Base-by-base conservation (phyloP, 139 green algal genomes). In the Astrephomene gubernaculifera region DNA sequence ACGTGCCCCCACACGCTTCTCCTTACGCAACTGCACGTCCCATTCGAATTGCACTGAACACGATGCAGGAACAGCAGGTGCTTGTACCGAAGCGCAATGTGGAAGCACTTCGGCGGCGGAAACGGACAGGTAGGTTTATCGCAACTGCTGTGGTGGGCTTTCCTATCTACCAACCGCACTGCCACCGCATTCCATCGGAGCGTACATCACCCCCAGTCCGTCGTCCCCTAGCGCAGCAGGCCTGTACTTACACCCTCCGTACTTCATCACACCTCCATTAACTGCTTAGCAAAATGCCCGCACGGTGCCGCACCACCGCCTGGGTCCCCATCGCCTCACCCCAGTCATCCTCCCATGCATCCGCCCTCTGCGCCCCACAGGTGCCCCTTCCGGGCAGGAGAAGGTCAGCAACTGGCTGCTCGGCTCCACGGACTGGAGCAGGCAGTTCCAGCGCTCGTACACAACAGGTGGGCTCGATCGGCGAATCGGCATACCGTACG, bases 391-490 rank as follows among this genome's bases (percentile, higher is more conserved):
- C 10, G 68, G 70, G 2, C 14, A 22, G 7, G 70, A 78, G 31
- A 78, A 78, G 43, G 70, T 78, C 70, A 78, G 43, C 70, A 63
- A 78, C 70, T 78, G 70, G 70, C 70, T 78, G 27, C 6, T 22
- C 25, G 70, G 70, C 5, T 78, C 70, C 4, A 63, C 29, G 43
- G 43, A 78, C n/a, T 78, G 70, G 70, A 78, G 70, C 44, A 41
- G 70, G 22, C 70, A 78, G 39, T 78, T 78, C 31, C 70, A 54
- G n/a, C 43, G 27, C 12, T 78, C 70, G 14, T 6, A 14, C 43
- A 33, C 22, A 9, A 27, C 57, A 65, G 24, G 57, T 65, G 57
- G 24, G 57, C 49, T 12, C 49, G 17, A 17, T 57, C n/a, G n/a
- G n/a, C n/a, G n/a, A n/a, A n/a, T n/a, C n/a, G n/a, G n/a, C n/a